These are phyloP conservation scores for Parastagonospora nodorum DNA, from an alignment of 2,329 filamentous ascomycete genomes.

Conservation along the genomic window DNA sequence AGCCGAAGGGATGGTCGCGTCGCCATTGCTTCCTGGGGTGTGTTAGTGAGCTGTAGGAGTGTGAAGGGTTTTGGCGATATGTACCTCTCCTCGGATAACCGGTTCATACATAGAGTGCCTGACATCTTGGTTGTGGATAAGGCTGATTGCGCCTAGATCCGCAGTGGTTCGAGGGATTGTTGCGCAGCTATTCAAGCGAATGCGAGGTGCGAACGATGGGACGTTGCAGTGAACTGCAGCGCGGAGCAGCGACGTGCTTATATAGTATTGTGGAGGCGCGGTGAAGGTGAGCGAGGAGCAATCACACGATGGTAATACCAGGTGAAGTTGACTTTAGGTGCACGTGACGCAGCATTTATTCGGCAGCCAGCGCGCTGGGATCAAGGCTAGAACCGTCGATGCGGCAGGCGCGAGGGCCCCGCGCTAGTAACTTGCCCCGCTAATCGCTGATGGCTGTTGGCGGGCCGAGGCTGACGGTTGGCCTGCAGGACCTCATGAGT, in stretches of 20 bases:
- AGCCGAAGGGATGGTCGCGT: slow-evolving; percentile 95
- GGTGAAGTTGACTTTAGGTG: slow-evolving; percentile 19
- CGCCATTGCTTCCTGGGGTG: slow-evolving; percentile 87
- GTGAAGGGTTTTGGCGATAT: background rate
- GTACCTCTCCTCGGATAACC: slow-evolving; percentile 53
- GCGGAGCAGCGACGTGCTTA: slow-evolving; percentile 6
- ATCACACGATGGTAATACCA: slow-evolving; percentile 2
- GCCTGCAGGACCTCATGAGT: slow-evolving; percentile 11
- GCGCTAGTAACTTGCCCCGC: slow-evolving; percentile 26
- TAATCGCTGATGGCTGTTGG: slow-evolving; percentile 15
- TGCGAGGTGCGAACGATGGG: background rate
- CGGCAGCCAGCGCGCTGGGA: slow-evolving; percentile 9
- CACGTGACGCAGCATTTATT: slow-evolving; percentile 31
- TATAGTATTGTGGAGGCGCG: slow-evolving; percentile 1
- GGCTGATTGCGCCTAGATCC: slow-evolving; percentile 11
- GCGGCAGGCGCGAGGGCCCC: slow-evolving; percentile 9
- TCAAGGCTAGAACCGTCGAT: slow-evolving; percentile 14
- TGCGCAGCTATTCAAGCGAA: background rate
- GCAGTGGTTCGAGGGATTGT: background rate
- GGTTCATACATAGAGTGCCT: slow-evolving; percentile 75
- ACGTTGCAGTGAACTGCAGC: background rate
- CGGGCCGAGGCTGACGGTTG: slow-evolving; percentile 31
- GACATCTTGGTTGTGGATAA: slow-evolving; percentile 60
- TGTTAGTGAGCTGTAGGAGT: slow-evolving; percentile 15
- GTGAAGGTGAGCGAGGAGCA: slow-evolving; percentile 21